phyloP scores from a whole-genome alignment of 495 filamentous ascomycete genomes.

The Penicillium ucsense region DNA sequence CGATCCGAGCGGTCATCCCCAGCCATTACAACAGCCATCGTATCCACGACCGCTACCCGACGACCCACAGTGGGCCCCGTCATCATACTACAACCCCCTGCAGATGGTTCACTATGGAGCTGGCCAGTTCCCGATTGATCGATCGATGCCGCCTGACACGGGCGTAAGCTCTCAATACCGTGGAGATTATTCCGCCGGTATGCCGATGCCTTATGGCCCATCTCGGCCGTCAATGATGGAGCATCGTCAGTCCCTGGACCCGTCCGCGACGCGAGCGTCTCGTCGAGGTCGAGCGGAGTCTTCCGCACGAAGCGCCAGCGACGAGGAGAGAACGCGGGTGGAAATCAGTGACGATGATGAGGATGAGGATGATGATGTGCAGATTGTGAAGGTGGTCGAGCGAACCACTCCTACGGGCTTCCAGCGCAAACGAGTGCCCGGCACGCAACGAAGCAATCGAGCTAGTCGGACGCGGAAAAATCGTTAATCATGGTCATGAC shows the following conservation, averaged over 20 bases:
- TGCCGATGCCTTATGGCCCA: slow-evolving; percentile 9
- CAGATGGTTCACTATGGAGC: slow-evolving; percentile 20
- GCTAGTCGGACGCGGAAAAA: slow-evolving; percentile 18
- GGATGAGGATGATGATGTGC: slow-evolving; percentile 23
- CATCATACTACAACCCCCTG: slow-evolving; percentile 26
- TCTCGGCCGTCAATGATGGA: slow-evolving; percentile 3
- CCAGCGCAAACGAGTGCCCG: slow-evolving; percentile 12
- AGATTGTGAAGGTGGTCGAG: slow-evolving; percentile 26
- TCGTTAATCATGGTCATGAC: slow-evolving; percentile 7
- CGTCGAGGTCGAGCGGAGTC: slow-evolving; percentile 10
- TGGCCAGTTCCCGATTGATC: slow-evolving; percentile 20
- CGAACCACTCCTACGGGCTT: slow-evolving; percentile 14
- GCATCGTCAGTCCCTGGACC: slow-evolving; percentile 1
- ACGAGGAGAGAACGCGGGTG: slow-evolving; percentile 10
- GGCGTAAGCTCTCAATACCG: slow-evolving; percentile 17
- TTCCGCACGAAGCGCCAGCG: slow-evolving; percentile 12
- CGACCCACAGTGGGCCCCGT: slow-evolving; percentile 37
- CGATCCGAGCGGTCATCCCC: slow-evolving; percentile 18
- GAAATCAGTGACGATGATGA: slow-evolving; percentile 25
- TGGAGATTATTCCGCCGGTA: slow-evolving; percentile 12
- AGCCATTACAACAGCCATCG: slow-evolving; percentile 20
- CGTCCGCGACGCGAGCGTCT: slow-evolving; percentile 8
- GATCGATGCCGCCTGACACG: slow-evolving; percentile 24
- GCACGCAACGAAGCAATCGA: neutral
- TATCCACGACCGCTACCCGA: slow-evolving; percentile 32